These are phyloP conservation scores for Plectosphaerella sp. DNA, from an alignment of 2,329 filamentous ascomycete genomes.

Conservation along the genomic window DNA sequence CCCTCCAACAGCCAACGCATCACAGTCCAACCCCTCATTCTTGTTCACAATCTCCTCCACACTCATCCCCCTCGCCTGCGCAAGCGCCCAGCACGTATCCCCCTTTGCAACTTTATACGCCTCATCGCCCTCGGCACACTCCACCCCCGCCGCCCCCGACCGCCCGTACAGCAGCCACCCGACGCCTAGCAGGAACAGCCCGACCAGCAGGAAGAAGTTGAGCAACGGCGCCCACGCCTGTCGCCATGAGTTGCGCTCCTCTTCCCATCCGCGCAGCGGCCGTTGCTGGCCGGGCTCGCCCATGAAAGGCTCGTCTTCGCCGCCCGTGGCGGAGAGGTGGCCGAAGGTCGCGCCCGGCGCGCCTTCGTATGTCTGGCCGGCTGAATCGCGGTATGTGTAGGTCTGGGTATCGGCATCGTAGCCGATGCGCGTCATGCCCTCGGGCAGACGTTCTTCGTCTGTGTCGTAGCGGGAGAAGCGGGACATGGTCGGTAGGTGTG, in stretches of 20 bases:
- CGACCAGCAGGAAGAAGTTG: conserved; percentile 52
- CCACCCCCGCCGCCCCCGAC: conserved; percentile 10
- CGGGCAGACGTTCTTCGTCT: conserved; percentile 48
- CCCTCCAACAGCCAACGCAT: conserved; percentile 34
- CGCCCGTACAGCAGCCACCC: conserved; percentile 39
- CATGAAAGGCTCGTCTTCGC: conserved; percentile 7
- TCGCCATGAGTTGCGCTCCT: conserved; percentile 39
- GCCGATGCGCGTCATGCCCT: conserved; percentile 49
- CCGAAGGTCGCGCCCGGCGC: conserved; percentile 46
- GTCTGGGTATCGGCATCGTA: conserved; percentile 52
- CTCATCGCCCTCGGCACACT: conserved; percentile 23
- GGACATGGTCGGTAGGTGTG: conserved; percentile 24
- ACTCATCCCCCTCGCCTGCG: conserved; percentile 32
- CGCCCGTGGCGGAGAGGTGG: conserved; percentile 27
- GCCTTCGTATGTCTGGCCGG: conserved; percentile 46
- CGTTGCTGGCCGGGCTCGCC: not conserved
- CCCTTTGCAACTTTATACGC: conserved; percentile 37
- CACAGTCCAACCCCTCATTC: conserved; percentile 44
- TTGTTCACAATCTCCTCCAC: conserved; percentile 38
- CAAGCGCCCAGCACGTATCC: conserved; percentile 52
- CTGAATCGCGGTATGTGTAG: conserved; percentile 46
- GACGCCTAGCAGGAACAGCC: conserved; percentile 44
- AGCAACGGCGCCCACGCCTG: conserved; percentile 50
- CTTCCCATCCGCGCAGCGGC: conserved; percentile 3
- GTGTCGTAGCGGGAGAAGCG: conserved; percentile 37